phyloP scores from a whole-genome alignment of 768 basidiomycete species.

The Candolleomyces aberdarensis region DNA sequence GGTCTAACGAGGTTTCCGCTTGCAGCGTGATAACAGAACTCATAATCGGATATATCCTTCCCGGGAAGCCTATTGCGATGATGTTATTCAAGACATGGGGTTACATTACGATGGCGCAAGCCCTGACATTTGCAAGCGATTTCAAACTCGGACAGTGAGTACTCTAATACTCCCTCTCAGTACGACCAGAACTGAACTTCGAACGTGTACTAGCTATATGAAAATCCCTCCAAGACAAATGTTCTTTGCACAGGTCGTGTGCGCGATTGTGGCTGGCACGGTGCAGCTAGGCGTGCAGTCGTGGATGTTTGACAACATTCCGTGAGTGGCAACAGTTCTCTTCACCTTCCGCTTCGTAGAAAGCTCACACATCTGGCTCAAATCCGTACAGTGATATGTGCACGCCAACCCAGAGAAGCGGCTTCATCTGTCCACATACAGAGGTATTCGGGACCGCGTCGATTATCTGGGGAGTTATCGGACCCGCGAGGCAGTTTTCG shows the following conservation, averaged over 20 bases:
- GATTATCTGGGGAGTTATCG: constrained; percentile 81
- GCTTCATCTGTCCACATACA: constrained; percentile 69
- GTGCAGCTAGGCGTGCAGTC: constrained; percentile 72
- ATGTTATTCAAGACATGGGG: constrained; percentile 89
- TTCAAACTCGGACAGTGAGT: constrained; percentile 68
- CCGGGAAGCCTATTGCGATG: constrained; percentile 75
- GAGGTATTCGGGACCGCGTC: constrained; percentile 80
- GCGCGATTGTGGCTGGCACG: constrained; percentile 66
- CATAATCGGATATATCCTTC: constrained; percentile 75
- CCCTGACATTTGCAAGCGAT: constrained; percentile 66
- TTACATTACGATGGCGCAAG: constrained; percentile 68
- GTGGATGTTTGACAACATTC: constrained; percentile 74
- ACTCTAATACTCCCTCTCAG: too few relatives aligned
- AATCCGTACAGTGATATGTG: constrained; percentile 43
- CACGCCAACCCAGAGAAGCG: constrained; percentile 45
- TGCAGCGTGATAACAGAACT: constrained; percentile 67
- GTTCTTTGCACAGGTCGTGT: constrained; percentile 72
- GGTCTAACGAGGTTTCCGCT: too few relatives aligned
- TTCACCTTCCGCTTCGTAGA: too few relatives aligned
- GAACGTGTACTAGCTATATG: constrained; percentile 39
- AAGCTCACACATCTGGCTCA: too few relatives aligned
- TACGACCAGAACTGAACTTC: too few relatives aligned
- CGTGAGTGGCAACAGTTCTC: background rate
- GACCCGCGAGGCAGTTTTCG: constrained; percentile 70
- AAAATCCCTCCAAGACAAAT: constrained; percentile 71